A percentile compares a stretch with the other conserved stretches of the same genome.
These are phyloP conservation scores for Hypoxylon trugodes DNA, from an alignment of 495 filamentous ascomycete species.

Conservation along the genomic window DNA sequence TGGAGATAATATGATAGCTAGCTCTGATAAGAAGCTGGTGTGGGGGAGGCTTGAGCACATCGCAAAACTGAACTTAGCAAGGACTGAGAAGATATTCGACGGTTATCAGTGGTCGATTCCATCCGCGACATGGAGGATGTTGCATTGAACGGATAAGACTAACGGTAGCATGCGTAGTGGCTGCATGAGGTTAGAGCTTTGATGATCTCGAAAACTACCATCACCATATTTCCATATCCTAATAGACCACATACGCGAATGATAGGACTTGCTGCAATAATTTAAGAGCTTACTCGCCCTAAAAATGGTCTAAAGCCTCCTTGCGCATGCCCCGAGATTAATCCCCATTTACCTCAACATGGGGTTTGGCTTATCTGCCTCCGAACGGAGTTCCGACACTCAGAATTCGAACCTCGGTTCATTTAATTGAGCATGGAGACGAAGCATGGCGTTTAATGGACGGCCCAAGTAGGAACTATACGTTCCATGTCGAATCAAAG, in stretches of 20 bases:
- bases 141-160: conserved; percentile 13
- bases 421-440: not conserved
- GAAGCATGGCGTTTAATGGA: not conserved
- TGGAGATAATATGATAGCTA: conserved; percentile 14
- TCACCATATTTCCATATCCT: conserved; percentile 7
- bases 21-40: conserved; percentile 16
- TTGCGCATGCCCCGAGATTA: not conserved
- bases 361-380: conserved; percentile 3
- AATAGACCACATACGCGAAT: not conserved
- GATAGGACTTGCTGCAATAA: conserved; percentile 8
- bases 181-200: not conserved
- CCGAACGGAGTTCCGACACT: conserved; percentile 3
- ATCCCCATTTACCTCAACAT: not conserved
- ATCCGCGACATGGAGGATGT: conserved; percentile 11
- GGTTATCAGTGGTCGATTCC: conserved; percentile 6
- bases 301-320: conserved; percentile 1
- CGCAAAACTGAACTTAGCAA: not conserved
- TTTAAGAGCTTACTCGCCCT: not conserved
- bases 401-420: not conserved
- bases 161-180: not conserved
- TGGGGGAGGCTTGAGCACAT: conserved; percentile 17
- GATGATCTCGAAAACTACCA: conserved; percentile 10
- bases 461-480: not conserved
- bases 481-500: not conserved
- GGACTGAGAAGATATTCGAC: conserved; percentile 1